Conservation (phyloP, 2,329 filamentous ascomycete genomes). For the Talaromyces sp. region DNA sequence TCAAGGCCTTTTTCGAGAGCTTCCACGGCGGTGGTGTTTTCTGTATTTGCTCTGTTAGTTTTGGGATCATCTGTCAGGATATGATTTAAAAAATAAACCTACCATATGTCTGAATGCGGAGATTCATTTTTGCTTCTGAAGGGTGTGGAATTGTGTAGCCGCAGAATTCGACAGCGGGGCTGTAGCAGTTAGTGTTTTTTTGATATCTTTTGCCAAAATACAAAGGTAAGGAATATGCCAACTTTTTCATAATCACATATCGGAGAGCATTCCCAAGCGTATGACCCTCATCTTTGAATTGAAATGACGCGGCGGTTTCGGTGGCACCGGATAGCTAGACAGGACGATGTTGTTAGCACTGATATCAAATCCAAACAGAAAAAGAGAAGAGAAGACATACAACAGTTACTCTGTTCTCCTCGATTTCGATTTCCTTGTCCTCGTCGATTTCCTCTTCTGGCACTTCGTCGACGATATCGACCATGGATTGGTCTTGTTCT, state of each 20-base stretch:
- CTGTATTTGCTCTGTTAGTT: constrained; percentile 8
- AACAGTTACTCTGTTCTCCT: constrained; percentile 57
- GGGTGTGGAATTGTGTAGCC: constrained; percentile 97
- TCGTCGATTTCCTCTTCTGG: constrained; percentile 46
- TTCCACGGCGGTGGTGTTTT: constrained; percentile 76
- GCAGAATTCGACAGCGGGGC: constrained; percentile 95
- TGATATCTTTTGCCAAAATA: background rate
- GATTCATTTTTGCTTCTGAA: constrained; percentile 92
- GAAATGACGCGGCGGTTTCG: constrained; percentile 87
- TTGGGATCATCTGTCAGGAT: background rate
- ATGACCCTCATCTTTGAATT: constrained; percentile 90
- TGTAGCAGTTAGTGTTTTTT: constrained; percentile 36
- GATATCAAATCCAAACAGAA: background rate
- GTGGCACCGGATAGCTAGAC: constrained; percentile 73
- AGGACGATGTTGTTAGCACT: background rate
- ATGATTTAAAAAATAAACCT: constrained; percentile 15
- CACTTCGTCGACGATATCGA: constrained; percentile 25
- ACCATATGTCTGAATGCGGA: constrained; percentile 97
- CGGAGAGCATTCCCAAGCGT: constrained; percentile 90
- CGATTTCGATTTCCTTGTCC: constrained; percentile 33
- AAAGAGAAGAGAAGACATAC: constrained; percentile 35
- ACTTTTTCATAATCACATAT: constrained; percentile 99
- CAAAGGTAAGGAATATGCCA: constrained; percentile 26
- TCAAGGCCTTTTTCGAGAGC: constrained; percentile 85
- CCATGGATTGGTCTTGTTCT: constrained; percentile 40